Evolutionary conservation across 2,329 filamentous ascomycete genomes (phyloP).

Genomic region (Didymella exigua): DNA sequence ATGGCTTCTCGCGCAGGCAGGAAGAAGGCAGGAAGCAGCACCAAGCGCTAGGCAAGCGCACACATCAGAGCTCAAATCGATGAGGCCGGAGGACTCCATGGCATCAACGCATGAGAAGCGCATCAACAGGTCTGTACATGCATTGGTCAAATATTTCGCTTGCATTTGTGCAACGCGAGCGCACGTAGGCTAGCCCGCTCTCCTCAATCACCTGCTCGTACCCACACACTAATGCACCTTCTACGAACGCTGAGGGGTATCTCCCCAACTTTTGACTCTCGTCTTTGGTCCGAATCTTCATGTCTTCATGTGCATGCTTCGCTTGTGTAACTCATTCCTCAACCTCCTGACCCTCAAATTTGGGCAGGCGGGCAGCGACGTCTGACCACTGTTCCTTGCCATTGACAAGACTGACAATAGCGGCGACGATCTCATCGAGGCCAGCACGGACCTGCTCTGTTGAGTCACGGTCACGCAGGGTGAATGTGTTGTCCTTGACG

Average conservation of each 20-base stretch:
- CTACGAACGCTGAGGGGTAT: conserved; percentile 3
- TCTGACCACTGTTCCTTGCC: conserved; percentile 72
- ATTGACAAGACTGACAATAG: conserved; percentile 68
- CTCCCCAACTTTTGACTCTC: conserved; percentile 2
- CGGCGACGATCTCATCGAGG: conserved; percentile 77
- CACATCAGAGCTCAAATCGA: not conserved
- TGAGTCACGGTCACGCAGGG: conserved; percentile 83
- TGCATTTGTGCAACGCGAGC: conserved; percentile 9
- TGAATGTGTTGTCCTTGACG: conserved; percentile 83
- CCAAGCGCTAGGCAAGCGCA: not conserved
- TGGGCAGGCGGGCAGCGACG: conserved; percentile 76
- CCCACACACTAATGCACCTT: conserved; percentile 6
- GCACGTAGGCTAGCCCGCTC: not conserved
- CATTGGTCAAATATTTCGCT: conserved; percentile 4
- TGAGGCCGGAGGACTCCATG: conserved; percentile 1
- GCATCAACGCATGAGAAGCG: not conserved
- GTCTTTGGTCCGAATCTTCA: conserved; percentile 1
- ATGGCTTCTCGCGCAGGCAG: not conserved
- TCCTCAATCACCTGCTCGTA: not conserved
- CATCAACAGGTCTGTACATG: not conserved
- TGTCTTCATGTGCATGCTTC: not conserved
- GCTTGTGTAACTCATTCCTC: conserved; percentile 22
- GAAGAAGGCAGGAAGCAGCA: not conserved
- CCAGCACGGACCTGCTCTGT: conserved; percentile 88
- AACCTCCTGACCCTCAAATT: conserved; percentile 66